These are phyloP conservation scores for Rhynchosporium secalis DNA, from an alignment of 2,329 filamentous ascomycete genomes.

Conservation along the genomic window DNA sequence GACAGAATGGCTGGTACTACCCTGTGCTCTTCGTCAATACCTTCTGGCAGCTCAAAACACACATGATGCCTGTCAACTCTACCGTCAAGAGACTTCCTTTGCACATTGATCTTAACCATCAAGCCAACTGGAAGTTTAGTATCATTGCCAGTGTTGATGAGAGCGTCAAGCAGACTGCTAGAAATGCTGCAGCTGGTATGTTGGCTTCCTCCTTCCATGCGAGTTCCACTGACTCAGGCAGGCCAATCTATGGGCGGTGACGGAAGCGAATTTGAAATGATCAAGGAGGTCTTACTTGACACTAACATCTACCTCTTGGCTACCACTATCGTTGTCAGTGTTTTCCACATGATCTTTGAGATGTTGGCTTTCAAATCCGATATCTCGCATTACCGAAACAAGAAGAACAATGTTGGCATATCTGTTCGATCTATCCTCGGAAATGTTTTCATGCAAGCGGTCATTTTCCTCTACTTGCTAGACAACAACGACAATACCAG, in stretches of 20 bases:
- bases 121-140: conserved; percentile 87
- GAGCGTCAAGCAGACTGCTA: conserved; percentile 79
- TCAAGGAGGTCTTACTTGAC: conserved; percentile 93
- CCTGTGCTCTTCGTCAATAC: conserved; percentile 91
- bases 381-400: conserved; percentile 97
- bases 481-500: conserved; percentile 96
- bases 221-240: conserved; percentile 20
- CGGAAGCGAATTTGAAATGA: conserved; percentile 91
- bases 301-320: conserved; percentile 89
- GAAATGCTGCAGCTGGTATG: conserved; percentile 73
- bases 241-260: conserved; percentile 69
- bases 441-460: conserved; percentile 94
- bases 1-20: conserved; percentile 91
- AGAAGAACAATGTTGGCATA: conserved; percentile 98
- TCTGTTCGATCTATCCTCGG: conserved; percentile 93
- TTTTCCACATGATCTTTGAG: conserved; percentile 93
- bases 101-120: conserved; percentile 79
- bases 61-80: conserved; percentile 90
- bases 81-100: conserved; percentile 82
- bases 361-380: conserved; percentile 96
- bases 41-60: conserved; percentile 91
- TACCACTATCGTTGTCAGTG: conserved; percentile 79
- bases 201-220: background rate
- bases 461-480: conserved; percentile 95
- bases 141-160: conserved; percentile 82